Base-by-base conservation (phyloP, 495 filamentous ascomycete genomes). In the Aspergillus taichungensis region DNA sequence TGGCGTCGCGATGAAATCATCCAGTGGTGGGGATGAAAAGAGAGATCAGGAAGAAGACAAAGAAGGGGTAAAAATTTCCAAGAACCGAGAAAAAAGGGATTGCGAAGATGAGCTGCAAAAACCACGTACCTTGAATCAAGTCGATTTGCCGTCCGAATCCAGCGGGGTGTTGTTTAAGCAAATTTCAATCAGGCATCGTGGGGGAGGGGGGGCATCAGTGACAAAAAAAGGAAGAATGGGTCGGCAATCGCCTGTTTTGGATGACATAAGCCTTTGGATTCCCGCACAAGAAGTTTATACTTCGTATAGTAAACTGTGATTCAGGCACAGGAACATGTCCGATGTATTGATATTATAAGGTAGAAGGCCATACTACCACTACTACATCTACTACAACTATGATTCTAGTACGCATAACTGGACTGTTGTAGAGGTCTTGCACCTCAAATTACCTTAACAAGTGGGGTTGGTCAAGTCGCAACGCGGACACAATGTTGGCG, bases 121-220 rank as follows among this genome's bases (percentile, higher is more conserved):
- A 24, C n/a, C 31, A 52, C 56, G 40, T 56, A 56, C 57, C 51
- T 56, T 43, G 35, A 41, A 45, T 45, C 49, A 57, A 46, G 50
- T 55, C 53, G 51, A 43, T 60, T 50, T 64, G 52, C 61, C 62
- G 62, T 69, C 52, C 47, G 60, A 59, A 49, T 55, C 64, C 49
- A 55, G 53, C 53, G 54, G 57, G 53, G 53, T 33, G 38, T 31
- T 14, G 54, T 41, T 43, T 53, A 40, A 64, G 57, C 55, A 66
- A 70, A 65, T 57, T 62, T 70, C 59, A 24, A 60, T 63, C 56
- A 55, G 56, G 59, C 53, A 63, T 57, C 64, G 66, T 69, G 66
- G 66, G 62, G 66, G 57, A 53, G 49, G 40, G 40, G 57, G 18
- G 18, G 18, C 2, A 24, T 24, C 18, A 24, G 18, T 24, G 18